Percentiles rank a stretch among this genome's conserved stretches.
phyloP scores from a whole-genome alignment of 2,329 filamentous ascomycete genomes.

The Fusarium papillatum region DNA sequence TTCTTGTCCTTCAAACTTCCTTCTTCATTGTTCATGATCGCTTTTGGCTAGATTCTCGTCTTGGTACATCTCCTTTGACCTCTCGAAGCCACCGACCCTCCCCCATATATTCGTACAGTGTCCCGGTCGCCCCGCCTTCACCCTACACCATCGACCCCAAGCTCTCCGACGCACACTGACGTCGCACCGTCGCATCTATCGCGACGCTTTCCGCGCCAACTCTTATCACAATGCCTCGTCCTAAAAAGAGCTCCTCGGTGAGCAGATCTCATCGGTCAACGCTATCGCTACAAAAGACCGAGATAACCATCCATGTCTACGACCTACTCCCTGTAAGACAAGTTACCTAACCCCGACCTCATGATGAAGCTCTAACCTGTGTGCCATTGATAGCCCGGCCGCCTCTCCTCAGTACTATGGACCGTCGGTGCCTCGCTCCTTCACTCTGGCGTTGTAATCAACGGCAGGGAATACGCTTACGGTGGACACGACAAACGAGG shows the following conservation, averaged over 20 bases:
- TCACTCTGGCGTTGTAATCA: constrained; percentile 87
- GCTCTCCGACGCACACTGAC: constrained; percentile 40
- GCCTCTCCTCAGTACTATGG: constrained; percentile 84
- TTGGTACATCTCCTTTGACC: constrained; percentile 6
- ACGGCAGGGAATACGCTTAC: constrained; percentile 86
- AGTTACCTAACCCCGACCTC: neutral
- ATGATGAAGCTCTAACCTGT: constrained; percentile 27
- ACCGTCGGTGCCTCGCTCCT: constrained; percentile 82
- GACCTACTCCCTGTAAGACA: constrained; percentile 77
- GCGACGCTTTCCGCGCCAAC: constrained; percentile 4
- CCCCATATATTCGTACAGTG: neutral
- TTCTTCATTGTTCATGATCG: constrained; percentile 22
- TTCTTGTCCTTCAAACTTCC: constrained; percentile 18
- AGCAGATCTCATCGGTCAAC: constrained; percentile 71
- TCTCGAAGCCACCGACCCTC: neutral
- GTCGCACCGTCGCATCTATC: constrained; percentile 43
- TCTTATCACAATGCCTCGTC: constrained; percentile 43
- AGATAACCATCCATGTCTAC: constrained; percentile 83
- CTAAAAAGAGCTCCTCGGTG: constrained; percentile 43
- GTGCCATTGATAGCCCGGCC: constrained; percentile 69
- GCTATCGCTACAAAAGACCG: constrained; percentile 78
- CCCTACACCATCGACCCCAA: constrained; percentile 23
- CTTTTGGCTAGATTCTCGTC: constrained; percentile 5
- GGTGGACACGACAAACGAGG: constrained; percentile 81
- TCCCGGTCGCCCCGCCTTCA: constrained; percentile 1